Evolutionary conservation across 371 early-diverging fungal species (phyloP).

Genomic region (Blakeslea trispora): DNA sequence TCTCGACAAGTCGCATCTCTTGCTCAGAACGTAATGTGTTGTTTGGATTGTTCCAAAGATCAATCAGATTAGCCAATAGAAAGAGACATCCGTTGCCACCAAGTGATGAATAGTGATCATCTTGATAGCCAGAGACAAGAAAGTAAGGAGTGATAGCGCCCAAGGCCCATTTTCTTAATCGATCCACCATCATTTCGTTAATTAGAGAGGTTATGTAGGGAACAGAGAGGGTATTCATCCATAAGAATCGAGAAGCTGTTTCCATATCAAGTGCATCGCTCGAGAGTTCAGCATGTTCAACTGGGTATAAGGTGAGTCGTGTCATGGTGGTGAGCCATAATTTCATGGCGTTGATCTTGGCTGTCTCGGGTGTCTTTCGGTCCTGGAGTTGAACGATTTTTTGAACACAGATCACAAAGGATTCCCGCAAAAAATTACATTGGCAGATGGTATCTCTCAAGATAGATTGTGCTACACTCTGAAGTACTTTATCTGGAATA

Average conservation of each 20-base stretch:
- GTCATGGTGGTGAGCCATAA: conserved; percentile 59
- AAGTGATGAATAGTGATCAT: conserved; percentile 8
- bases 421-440: conserved; percentile 33
- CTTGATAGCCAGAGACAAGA: conserved; percentile 1
- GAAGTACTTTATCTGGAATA: conserved; percentile 17
- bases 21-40: conserved; percentile 7
- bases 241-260: conserved; percentile 20
- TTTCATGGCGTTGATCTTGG: conserved; percentile 35
- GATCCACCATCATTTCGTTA: conserved; percentile 21
- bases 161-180: conserved; percentile 20
- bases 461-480: conserved; percentile 14
- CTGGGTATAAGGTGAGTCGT: conserved; percentile 48
- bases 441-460: conserved; percentile 20
- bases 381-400: conserved; percentile 46
- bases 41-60: conserved; percentile 29
- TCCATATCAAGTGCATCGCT: conserved; percentile 18
- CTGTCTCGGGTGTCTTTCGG: conserved; percentile 31
- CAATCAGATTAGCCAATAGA: conserved; percentile 57
- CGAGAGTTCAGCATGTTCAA: conserved; percentile 38
- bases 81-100: conserved; percentile 59
- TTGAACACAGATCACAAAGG: conserved; percentile 34
- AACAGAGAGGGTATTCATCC: conserved; percentile 26
- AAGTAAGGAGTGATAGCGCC: conserved; percentile 4
- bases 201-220: conserved; percentile 27
- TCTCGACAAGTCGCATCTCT: conserved; percentile 26